These are phyloP conservation scores for Codiaeum variegatum DNA, from an alignment of 441 rosid genomes.

Conservation along the genomic window DNA sequence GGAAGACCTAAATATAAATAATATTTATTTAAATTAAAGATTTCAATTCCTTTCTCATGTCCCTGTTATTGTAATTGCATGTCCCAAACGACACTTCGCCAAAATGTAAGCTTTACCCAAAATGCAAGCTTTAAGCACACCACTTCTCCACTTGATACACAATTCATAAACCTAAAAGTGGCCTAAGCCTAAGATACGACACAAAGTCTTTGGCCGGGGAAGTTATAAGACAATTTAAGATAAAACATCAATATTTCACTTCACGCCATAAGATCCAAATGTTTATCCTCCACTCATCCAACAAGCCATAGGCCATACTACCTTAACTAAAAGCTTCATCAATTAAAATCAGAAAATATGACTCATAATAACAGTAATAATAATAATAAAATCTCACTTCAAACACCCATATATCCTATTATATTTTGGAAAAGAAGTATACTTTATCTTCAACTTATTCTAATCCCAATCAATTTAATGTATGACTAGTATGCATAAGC, in stretches of 20 bases:
- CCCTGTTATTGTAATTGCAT: not conserved
- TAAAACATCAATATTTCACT: not conserved
- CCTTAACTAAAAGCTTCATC: constrained; percentile 2
- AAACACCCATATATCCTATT: not conserved
- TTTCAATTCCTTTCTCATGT: too few relatives aligned
- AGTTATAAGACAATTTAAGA: constrained; percentile 3
- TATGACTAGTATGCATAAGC: not conserved
- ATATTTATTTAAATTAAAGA: too few relatives aligned
- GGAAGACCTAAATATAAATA: not conserved
- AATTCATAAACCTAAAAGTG: not conserved
- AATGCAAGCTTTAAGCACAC: not conserved
- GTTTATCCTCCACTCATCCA: not conserved
- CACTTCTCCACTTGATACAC: not conserved
- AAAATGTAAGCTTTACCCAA: too few relatives aligned
- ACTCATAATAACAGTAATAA: not conserved
- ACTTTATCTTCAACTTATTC: not conserved
- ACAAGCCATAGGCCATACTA: not conserved
- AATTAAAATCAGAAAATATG: not conserved
- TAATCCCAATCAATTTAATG: constrained; percentile 7
- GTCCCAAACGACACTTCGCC: constrained; percentile 2
- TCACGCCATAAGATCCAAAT: not conserved
- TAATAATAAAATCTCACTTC: not conserved
- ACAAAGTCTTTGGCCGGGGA: not conserved
- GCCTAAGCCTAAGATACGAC: not conserved
- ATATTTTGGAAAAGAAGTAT: too few relatives aligned